Base-by-base conservation (phyloP, 2,329 filamentous ascomycete genomes). In the Fusarium anthophilum region DNA sequence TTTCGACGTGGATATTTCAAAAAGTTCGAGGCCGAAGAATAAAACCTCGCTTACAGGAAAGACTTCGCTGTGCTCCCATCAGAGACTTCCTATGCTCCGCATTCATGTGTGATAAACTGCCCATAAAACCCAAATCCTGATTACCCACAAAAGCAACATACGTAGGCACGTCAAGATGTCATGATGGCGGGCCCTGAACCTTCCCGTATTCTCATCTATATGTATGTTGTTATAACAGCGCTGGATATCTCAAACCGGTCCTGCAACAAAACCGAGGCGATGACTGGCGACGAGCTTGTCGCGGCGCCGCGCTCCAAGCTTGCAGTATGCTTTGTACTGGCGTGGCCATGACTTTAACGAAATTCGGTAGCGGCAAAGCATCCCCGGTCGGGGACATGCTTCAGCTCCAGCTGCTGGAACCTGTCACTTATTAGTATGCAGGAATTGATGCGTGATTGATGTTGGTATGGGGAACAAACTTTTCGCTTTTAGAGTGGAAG, bases 401-500 rank as follows among this genome's bases (percentile, higher is more conserved):
- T 93, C 78, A 99, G 86, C 80, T 98, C 94, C 76, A 98, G 87
- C 82, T 98, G 94, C 84, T 99, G 96, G 82, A 96, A 97, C 79
- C 94, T 97, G 75, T 32, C 55, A 37, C 47, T 9, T 6, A 24
- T 53, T 44, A 59, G 65, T 73, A 56, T 66, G 28, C 32, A 51
- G 35, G 35, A 28, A 37, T 26, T 20, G 32, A 35, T 30, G 38
- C 32, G 41, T 55, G 26, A 26, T 22, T 54, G 50, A 26, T 22
- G 38, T 32, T 39, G 28, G n/a, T 10, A 44, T 41, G 32, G 20
- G 55, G 37, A 26, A 89, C 93, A 84, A 84, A 98, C 94, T 96
- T 98, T 86, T 98, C 96, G 84, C 95, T 98, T 86, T 97, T 98
- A 18, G 94, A 93, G 84, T 99, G 96, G 82, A 98, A 99, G 84